Evolutionary conservation across 192 early-diverging fungal genomes (phyloP), one percentile per base, ranked within the genome.

Genomic region (Coemansia sp.): DNA sequence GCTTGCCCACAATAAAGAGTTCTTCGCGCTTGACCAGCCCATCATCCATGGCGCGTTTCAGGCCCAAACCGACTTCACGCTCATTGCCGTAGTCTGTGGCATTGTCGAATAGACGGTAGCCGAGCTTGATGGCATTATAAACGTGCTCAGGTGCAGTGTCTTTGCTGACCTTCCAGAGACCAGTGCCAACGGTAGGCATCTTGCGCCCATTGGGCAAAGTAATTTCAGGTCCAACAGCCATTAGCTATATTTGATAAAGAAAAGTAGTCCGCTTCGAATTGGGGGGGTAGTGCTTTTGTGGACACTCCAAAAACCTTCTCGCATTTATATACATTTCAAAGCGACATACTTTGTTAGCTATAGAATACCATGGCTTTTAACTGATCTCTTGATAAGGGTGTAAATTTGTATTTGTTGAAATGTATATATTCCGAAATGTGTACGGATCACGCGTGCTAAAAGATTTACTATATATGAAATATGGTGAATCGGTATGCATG

Each of bases 1-100:
- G 61, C 63, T 90, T 89, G 70, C 84, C 85, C 9, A 89, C 92
- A 43, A 90, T 66, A 61, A 92, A 94, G 39, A 93, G 57, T 15
- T 91, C 71, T 2, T 38, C 18, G 57, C 71, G 71, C 57, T 49
- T 82, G 60, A 53, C 91, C 70, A 59, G 73, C 61, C 40, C 86
- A 62, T 52, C 69, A 38, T 40, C 31, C 13, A 72, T 65, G 20
- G 73, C 74, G 26, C 88, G 79, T 16, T 67, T 70, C 18, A 91
- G 81, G 5, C 80, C 90, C 42, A 80, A 53, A 36, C 92, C 92
- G 43, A 90, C 75, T 45, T 92, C 87, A 8, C 54, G 59, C 72
- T 94, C 90, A 66, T 93, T 94, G 39, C 78, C 85, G 56, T 93
- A 84, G 53, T 81, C 80, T 51, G 63, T 57, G 48, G 83, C 84